Evolutionary conservation across 495 filamentous ascomycete genomes (phyloP).

Genomic region (Penicillium diatomitis): DNA sequence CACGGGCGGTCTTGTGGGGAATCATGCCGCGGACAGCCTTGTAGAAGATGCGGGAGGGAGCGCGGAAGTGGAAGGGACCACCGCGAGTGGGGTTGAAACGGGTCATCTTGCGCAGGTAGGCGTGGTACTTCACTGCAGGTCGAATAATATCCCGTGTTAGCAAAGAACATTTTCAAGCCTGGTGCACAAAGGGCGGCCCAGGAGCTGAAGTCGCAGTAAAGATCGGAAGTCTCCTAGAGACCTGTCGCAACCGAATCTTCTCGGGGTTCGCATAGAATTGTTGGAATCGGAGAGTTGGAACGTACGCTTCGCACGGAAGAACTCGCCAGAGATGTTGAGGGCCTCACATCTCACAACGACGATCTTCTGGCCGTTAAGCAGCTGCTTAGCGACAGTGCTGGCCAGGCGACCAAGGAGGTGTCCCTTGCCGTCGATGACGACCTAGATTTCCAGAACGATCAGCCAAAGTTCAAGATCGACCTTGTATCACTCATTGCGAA

Average conservation of each 20-base stretch:
- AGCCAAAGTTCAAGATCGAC: constrained; percentile 20
- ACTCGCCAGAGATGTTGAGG: constrained; percentile 99
- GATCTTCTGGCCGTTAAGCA: constrained; percentile 98
- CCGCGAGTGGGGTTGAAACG: constrained; percentile 98
- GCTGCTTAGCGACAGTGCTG: constrained; percentile 98
- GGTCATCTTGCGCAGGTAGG: constrained; percentile 99
- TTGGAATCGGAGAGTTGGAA: constrained; percentile 28
- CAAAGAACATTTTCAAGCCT: neutral
- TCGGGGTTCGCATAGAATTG: neutral
- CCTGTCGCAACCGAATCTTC: neutral
- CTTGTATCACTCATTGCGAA: neutral
- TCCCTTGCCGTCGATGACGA: constrained; percentile 99
- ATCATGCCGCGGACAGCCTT: constrained; percentile 99
- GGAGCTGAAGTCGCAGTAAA: neutral
- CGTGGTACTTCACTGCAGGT: constrained; percentile 93
- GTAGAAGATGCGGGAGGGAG: constrained; percentile 98
- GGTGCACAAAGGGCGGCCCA: too few relatives aligned
- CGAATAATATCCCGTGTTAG: constrained; percentile 25
- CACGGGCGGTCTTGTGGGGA: constrained; percentile 97
- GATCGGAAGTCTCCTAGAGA: neutral
- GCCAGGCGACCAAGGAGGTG: constrained; percentile 98
- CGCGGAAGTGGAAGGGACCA: constrained; percentile 99
- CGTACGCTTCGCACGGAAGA: constrained; percentile 99
- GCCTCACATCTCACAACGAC: constrained; percentile 97
- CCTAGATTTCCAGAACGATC: constrained; percentile 41